phyloP scores from a whole-genome alignment of 2,329 filamentous ascomycete genomes.

The Ophiostoma piceae region DNA sequence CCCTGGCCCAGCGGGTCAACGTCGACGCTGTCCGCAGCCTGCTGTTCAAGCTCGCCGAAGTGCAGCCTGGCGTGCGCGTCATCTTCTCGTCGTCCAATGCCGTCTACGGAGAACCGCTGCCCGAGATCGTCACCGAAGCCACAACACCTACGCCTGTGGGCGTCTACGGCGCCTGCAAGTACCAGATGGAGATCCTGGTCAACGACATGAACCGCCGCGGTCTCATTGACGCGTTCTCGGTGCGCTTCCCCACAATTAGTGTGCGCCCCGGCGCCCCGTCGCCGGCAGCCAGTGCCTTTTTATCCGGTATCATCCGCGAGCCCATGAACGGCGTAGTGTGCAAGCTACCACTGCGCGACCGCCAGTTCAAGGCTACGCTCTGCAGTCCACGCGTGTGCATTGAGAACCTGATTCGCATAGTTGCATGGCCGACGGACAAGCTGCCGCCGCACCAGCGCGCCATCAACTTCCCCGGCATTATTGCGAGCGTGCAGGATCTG shows the following conservation, averaged over 20 bases:
- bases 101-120: slow-evolving; percentile 56
- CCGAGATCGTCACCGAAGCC: slow-evolving; percentile 45
- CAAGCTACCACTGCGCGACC: slow-evolving; percentile 47
- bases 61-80: slow-evolving; percentile 50
- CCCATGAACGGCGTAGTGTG: slow-evolving; percentile 52
- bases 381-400: slow-evolving; percentile 49
- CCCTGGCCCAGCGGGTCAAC: slow-evolving; percentile 55
- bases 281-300: slow-evolving; percentile 57
- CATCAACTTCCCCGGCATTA: slow-evolving; percentile 54
- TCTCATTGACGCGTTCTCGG: slow-evolving; percentile 52
- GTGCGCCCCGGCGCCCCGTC: slow-evolving; percentile 57
- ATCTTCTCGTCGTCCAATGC: slow-evolving; percentile 59
- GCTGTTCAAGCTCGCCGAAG: slow-evolving; percentile 44
- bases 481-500: slow-evolving; percentile 55
- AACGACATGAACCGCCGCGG: slow-evolving; percentile 59
- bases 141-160: slow-evolving; percentile 55
- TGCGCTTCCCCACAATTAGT: slow-evolving; percentile 57
- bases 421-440: slow-evolving; percentile 37
- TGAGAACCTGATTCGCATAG: slow-evolving; percentile 48
- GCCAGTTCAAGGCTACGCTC: slow-evolving; percentile 49
- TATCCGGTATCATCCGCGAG: slow-evolving; percentile 60
- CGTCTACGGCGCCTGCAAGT: slow-evolving; percentile 59
- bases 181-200: slow-evolving; percentile 56
- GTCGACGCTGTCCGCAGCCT: slow-evolving; percentile 53
- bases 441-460: slow-evolving; percentile 46